Evolutionary conservation across 129 eudicot genomes (phyloP).

Genomic region (Tagetes erecta): DNA sequence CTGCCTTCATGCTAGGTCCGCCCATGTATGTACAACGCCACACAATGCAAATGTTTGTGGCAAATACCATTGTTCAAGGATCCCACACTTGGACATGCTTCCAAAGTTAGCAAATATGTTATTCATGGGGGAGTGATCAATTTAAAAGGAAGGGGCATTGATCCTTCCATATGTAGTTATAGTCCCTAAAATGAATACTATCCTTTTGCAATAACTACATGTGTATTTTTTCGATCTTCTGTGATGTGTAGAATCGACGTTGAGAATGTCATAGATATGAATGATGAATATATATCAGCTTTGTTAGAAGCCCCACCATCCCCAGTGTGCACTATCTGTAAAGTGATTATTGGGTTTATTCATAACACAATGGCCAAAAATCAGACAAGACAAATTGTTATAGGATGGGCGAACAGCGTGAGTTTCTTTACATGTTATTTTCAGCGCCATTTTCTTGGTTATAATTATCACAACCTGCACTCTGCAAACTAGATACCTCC

Average conservation of each 20-base stretch:
- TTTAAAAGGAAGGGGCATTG: too few relatives aligned
- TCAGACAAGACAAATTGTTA: conserved; percentile 4
- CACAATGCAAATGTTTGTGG: too few relatives aligned
- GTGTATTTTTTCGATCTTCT: not conserved
- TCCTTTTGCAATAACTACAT: not conserved
- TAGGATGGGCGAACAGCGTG: not conserved
- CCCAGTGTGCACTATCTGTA: conserved; percentile 52
- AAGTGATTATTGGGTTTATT: conserved; percentile 67
- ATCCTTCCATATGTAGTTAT: too few relatives aligned
- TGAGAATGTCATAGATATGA: conserved; percentile 47
- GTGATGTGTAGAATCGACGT: conserved; percentile 52
- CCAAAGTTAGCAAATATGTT: too few relatives aligned
- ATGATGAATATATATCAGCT: conserved; percentile 18
- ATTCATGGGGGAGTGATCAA: too few relatives aligned
- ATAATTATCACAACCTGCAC: too few relatives aligned
- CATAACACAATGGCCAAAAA: conserved; percentile 42
- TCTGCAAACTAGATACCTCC: too few relatives aligned
- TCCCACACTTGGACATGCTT: too few relatives aligned
- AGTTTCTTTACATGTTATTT: not conserved
- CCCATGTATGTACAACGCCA: too few relatives aligned
- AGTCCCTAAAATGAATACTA: not conserved
- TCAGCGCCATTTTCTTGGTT: not conserved
- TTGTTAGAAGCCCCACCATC: conserved; percentile 30
- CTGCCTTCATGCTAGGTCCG: too few relatives aligned
- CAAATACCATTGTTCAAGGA: too few relatives aligned